Percentiles rank a stretch among this genome's conserved stretches.
Conservation (phyloP, 1,139 yeast genomes). For the Yamadazyma dendronema region DNA sequence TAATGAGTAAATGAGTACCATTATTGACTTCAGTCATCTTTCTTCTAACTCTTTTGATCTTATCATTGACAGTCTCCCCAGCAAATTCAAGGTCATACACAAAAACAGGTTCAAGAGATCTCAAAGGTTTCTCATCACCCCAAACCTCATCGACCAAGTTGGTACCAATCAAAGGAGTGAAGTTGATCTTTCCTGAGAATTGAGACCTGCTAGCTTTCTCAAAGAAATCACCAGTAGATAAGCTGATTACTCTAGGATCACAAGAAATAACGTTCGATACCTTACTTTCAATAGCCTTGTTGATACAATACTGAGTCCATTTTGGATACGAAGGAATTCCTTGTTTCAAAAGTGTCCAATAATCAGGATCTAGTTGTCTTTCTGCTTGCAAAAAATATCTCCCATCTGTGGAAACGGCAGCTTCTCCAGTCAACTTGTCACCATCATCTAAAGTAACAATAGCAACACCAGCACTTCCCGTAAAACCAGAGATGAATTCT, state of each 20-base stretch:
- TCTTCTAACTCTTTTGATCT: conserved; percentile 28
- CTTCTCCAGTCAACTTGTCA: conserved; percentile 32
- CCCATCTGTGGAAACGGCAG: conserved; percentile 57
- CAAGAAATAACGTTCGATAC: conserved; percentile 40
- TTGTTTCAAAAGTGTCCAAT: conserved; percentile 41
- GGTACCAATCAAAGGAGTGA: conserved; percentile 28
- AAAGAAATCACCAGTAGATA: conserved; percentile 35
- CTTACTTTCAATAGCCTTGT: conserved; percentile 30
- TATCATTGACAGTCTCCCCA: conserved; percentile 41
- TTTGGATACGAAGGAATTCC: conserved; percentile 35
- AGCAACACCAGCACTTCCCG: conserved; percentile 60
- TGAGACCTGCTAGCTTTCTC: conserved; percentile 21
- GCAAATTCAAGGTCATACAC: conserved; percentile 38
- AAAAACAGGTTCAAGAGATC: conserved; percentile 40
- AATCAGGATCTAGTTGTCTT: conserved; percentile 32
- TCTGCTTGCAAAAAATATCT: conserved; percentile 53
- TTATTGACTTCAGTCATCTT: conserved; percentile 21
- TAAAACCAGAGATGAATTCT: conserved; percentile 50
- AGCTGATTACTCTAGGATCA: conserved; percentile 38
- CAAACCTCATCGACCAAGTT: conserved; percentile 43
- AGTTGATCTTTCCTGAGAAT: conserved; percentile 22
- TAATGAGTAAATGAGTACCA: conserved; percentile 34
- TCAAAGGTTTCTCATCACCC: conserved; percentile 38
- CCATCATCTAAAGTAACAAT: conserved; percentile 43
- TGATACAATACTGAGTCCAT: conserved; percentile 39